These are phyloP conservation scores for Talaromyces atroroseus DNA, from an alignment of 2,329 filamentous ascomycete species.

Conservation along the genomic window DNA sequence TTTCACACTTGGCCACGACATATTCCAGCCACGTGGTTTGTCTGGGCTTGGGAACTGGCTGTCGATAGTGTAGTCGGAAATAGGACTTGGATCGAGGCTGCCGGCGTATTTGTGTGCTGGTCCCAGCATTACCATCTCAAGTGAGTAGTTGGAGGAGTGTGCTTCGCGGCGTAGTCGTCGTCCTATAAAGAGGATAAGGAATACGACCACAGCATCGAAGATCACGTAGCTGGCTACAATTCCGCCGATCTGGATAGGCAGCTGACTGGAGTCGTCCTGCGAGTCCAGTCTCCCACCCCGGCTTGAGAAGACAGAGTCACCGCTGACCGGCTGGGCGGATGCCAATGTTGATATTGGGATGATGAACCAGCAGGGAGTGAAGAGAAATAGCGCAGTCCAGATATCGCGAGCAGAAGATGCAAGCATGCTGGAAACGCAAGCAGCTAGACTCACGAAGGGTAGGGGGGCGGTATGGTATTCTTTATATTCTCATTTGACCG, in stretches of 20 bases:
- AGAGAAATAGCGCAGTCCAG: neutral
- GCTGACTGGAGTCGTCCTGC: slow-evolving; percentile 47
- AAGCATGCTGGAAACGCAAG: slow-evolving; percentile 5
- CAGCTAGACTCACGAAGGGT: neutral
- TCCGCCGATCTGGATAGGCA: slow-evolving; percentile 77
- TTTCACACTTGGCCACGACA: slow-evolving; percentile 36
- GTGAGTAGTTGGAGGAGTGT: slow-evolving; percentile 46
- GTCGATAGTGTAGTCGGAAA: slow-evolving; percentile 24
- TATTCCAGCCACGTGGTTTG: slow-evolving; percentile 30
- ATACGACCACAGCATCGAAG: slow-evolving; percentile 67
- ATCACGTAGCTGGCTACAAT: slow-evolving; percentile 79
- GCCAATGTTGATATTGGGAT: neutral
- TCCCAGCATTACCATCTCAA: slow-evolving; percentile 56
- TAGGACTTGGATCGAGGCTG: slow-evolving; percentile 31
- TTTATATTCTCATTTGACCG: slow-evolving; percentile 4
- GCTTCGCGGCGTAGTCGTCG: slow-evolving; percentile 49
- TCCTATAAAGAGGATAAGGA: slow-evolving; percentile 58
- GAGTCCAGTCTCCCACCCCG: neutral
- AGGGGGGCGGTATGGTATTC: neutral
- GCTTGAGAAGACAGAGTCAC: neutral
- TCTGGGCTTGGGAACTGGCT: slow-evolving; percentile 30
- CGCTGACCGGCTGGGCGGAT: neutral
- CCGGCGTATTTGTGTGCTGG: slow-evolving; percentile 25
- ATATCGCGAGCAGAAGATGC: neutral
- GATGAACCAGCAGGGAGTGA: neutral